Evolutionary conservation across 371 early-diverging fungal species (phyloP).

Genomic region (Amoeboaphelidium protococcarum): DNA sequence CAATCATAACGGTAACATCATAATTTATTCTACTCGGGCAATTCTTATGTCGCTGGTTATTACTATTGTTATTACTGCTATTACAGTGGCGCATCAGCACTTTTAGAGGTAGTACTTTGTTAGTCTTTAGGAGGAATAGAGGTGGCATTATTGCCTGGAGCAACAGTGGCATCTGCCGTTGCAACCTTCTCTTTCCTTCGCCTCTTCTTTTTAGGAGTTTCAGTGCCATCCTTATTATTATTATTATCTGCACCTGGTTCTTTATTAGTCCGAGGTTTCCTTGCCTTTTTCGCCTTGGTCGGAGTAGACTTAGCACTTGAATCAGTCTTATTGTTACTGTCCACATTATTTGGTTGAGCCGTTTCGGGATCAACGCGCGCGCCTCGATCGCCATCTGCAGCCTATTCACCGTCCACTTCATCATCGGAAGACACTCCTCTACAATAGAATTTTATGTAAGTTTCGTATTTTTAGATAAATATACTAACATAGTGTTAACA

Average conservation of each 20-base stretch:
- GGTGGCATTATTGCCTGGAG: too few species aligned
- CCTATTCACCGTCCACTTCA: not conserved
- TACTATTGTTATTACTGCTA: too few species aligned
- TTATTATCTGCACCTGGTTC: not conserved
- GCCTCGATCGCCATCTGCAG: not conserved
- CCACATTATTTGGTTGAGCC: not conserved
- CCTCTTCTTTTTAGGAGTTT: not conserved
- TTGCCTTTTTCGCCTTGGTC: not conserved
- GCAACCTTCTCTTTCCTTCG: not conserved
- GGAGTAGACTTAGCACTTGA: not conserved
- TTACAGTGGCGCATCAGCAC: too few species aligned
- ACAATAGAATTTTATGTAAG: not conserved
- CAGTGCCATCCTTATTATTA: not conserved
- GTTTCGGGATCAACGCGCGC: not conserved
- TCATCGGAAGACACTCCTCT: not conserved
- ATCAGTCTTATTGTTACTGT: not conserved
- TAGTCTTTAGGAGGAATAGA: too few species aligned
- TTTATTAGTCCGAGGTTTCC: not conserved
- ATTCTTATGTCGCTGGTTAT: too few species aligned
- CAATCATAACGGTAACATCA: too few species aligned
- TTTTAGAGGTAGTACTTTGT: too few species aligned
- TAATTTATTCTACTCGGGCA: too few species aligned
- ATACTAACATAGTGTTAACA: too few species aligned
- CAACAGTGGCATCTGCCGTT: too few species aligned
- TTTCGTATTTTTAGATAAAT: too few species aligned